Conservation (phyloP, 371 early-diverging fungal species). For the Amoeboaphelidium protococcarum region DNA sequence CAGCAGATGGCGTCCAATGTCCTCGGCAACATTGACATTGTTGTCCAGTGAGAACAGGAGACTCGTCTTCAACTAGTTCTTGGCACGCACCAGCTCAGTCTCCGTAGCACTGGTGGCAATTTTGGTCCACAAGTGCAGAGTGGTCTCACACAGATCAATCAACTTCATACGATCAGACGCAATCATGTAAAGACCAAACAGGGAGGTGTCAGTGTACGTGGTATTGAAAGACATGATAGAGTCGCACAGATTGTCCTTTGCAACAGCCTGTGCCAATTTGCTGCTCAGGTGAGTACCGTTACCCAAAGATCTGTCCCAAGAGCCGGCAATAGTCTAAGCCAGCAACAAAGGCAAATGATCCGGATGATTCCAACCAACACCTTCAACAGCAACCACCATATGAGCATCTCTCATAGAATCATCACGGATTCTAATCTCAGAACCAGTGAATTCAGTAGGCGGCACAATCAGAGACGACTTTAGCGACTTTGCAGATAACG, state of each 20-base stretch:
- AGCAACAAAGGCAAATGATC: conserved; percentile 85
- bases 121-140: conserved; percentile 74
- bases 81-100: conserved; percentile 82
- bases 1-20: conserved; percentile 86
- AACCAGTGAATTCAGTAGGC: conserved; percentile 54
- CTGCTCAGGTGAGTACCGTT: conserved; percentile 57
- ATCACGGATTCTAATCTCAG: conserved; percentile 49
- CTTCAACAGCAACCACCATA: conserved; percentile 86
- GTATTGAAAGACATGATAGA: conserved; percentile 95
- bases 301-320: conserved; percentile 80
- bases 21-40: conserved; percentile 76
- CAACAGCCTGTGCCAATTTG: conserved; percentile 48
- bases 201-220: conserved; percentile 88
- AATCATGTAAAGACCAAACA: conserved; percentile 82
- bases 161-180: conserved; percentile 37
- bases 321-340: conserved; percentile 75
- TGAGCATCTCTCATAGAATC: conserved; percentile 26
- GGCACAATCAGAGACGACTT: conserved; percentile 9
- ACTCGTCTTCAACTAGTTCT: conserved; percentile 87
- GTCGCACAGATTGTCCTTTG: conserved; percentile 65
- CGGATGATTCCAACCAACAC: conserved; percentile 73
- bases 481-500: no score
- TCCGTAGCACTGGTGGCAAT: conserved; percentile 59
- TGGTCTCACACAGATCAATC: conserved; percentile 57
- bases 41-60: conserved; percentile 70